phyloP scores from a whole-genome alignment of 1,139 yeast species.

The Lodderomyces oxycetoniae region DNA sequence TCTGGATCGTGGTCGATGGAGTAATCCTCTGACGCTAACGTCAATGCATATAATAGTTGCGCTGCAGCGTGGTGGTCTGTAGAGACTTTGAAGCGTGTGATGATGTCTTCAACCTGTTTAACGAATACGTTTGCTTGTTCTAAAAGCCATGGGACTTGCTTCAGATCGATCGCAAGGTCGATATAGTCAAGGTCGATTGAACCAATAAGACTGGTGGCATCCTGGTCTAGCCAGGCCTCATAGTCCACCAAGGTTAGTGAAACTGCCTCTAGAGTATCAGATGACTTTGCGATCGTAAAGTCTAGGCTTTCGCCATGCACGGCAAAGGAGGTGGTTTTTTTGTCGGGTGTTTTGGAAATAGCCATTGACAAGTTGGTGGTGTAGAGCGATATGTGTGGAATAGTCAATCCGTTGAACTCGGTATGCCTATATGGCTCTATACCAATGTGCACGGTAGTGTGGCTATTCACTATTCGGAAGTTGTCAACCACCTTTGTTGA shows the following conservation, averaged over 20 bases:
- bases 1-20: conserved; percentile 79
- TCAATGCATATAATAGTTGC: conserved; percentile 51
- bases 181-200: conserved; percentile 34
- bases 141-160: conserved; percentile 15
- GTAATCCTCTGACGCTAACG: conserved; percentile 57
- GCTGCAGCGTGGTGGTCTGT: conserved; percentile 19
- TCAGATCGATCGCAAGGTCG: conserved; percentile 29
- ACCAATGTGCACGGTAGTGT: conserved; percentile 44
- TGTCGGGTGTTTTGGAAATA: neutral
- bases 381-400: neutral
- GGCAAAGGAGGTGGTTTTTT: conserved; percentile 22
- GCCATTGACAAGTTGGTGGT: conserved; percentile 28
- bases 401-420: neutral
- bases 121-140: neutral
- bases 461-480: conserved; percentile 49
- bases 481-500: conserved; percentile 39
- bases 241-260: neutral
- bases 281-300: neutral
- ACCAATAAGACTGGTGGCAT: conserved; percentile 16
- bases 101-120: neutral
- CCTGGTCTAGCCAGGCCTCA: neutral
- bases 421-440: too few relatives aligned
- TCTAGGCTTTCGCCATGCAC: conserved; percentile 20
- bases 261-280: neutral
- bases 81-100: neutral